Percentiles rank a stretch among this genome's conserved stretches.
These are phyloP conservation scores for Arachis hypogaea DNA, from an alignment of 306 rosid genomes.

Conservation along the genomic window DNA sequence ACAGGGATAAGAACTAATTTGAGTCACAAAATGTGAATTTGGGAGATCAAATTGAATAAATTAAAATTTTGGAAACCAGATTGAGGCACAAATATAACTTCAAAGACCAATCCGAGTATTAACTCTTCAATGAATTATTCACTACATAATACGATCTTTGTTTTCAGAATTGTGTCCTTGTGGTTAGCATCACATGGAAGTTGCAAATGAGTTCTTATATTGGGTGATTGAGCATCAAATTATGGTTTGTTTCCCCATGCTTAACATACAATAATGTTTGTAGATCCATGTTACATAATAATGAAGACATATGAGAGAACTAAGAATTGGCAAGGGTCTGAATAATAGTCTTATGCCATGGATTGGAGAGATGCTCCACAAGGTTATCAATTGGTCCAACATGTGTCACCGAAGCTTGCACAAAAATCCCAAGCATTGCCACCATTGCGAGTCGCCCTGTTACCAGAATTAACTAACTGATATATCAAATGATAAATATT, in stretches of 20 bases:
- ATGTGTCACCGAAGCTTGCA: slow-evolving; percentile 89
- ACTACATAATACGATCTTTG: no score
- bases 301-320: slow-evolving; percentile 28
- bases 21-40: no score
- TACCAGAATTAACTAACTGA: slow-evolving; percentile 5
- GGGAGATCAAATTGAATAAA: no score
- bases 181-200: no score
- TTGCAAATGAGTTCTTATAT: no score
- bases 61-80: no score
- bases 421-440: slow-evolving; percentile 87
- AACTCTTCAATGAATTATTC: no score
- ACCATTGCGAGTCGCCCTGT: slow-evolving; percentile 89
- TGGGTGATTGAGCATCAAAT: no score
- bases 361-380: slow-evolving; percentile 86
- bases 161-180: background rate
- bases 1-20: no score
- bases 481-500: no score
- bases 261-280: background rate
- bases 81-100: no score
- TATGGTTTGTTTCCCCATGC: background rate
- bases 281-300: slow-evolving; percentile 15
- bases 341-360: slow-evolving; percentile 87
- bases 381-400: slow-evolving; percentile 95
- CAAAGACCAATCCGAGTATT: no score
- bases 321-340: slow-evolving; percentile 68